A percentile compares a stretch with the other conserved stretches of the same genome.
These are phyloP conservation scores for Saccharomycopsis javanensis DNA, from an alignment of 805 yeast species.

Conservation along the genomic window DNA sequence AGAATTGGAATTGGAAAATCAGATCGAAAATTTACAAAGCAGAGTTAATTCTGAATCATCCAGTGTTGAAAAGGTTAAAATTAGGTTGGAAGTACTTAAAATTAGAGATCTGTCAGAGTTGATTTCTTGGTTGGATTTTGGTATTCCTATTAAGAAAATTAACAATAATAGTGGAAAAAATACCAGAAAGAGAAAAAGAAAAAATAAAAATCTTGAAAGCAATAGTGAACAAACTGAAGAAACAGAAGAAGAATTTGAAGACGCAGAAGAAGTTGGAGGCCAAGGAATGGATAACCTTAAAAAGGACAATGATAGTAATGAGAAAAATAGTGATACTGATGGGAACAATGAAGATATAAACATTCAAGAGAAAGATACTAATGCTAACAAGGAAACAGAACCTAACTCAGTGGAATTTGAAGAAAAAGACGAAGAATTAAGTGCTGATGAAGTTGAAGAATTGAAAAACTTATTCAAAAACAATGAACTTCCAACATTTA, in stretches of 20 bases:
- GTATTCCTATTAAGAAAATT: conserved; percentile 8
- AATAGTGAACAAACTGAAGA: conserved; percentile 19
- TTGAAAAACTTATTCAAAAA: conserved; percentile 22
- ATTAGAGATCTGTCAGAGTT: conserved; percentile 46
- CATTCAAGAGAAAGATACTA: conserved; percentile 9
- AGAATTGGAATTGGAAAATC: conserved; percentile 58
- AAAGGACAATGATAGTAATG: conserved; percentile 10
- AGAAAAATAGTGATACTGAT: conserved; percentile 6
- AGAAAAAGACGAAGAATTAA: conserved; percentile 4
- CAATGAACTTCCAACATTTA: conserved; percentile 31
- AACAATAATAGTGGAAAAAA: background rate
- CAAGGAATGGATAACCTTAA: too few relatives aligned
- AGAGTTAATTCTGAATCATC: conserved; percentile 31
- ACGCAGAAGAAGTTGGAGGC: conserved; percentile 26
- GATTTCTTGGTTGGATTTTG: conserved; percentile 37
- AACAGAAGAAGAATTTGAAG: conserved; percentile 22
- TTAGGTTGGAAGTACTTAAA: conserved; percentile 35
- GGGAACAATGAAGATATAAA: background rate
- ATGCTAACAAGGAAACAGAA: conserved; percentile 5
- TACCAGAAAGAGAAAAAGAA: conserved; percentile 14
- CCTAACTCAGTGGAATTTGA: conserved; percentile 1
- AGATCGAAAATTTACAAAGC: conserved; percentile 46
- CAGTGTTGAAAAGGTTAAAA: conserved; percentile 31
- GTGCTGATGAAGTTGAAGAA: conserved; percentile 8
- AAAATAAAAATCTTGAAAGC: conserved; percentile 3